Conservation (phyloP, 2,329 filamentous ascomycete species). For the Cladorrhinum sp. region DNA sequence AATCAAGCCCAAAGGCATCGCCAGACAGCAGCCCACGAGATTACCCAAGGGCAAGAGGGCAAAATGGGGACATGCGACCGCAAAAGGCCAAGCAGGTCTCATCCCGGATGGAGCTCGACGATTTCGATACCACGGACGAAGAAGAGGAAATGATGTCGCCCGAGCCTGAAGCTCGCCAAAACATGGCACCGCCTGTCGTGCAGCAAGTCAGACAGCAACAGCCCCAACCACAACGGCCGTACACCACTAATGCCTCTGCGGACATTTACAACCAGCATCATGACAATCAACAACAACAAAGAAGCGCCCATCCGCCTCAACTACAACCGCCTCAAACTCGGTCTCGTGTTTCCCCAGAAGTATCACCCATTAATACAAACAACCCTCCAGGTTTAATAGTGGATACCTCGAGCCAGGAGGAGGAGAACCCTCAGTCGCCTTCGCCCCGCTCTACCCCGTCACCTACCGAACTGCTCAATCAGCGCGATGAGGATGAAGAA, state of each 20-base stretch:
- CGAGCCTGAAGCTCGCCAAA: slow-evolving; percentile 28
- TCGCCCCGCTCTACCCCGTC: slow-evolving; percentile 63
- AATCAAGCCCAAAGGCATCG: slow-evolving; percentile 32
- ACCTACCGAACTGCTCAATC: slow-evolving; percentile 52
- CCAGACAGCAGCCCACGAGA: slow-evolving; percentile 24
- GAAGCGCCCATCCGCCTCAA: slow-evolving; percentile 8
- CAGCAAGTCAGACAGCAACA: slow-evolving; percentile 22
- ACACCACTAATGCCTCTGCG: not conserved
- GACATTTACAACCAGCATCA: slow-evolving; percentile 33
- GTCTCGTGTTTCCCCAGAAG: not conserved
- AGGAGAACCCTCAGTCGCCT: slow-evolving; percentile 45
- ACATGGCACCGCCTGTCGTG: slow-evolving; percentile 26
- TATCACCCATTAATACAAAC: slow-evolving; percentile 26
- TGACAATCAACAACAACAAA: slow-evolving; percentile 32
- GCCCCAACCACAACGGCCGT: slow-evolving; percentile 31
- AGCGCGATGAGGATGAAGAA: slow-evolving; percentile 45
- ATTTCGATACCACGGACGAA: slow-evolving; percentile 61
- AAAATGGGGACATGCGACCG: slow-evolving; percentile 47
- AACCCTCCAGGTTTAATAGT: slow-evolving; percentile 65
- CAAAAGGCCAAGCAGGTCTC: slow-evolving; percentile 58
- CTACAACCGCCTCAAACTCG: not conserved
- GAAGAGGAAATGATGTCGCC: slow-evolving; percentile 16
- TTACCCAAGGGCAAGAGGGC: slow-evolving; percentile 37
- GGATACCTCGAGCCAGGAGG: slow-evolving; percentile 68
- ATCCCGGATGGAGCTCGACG: slow-evolving; percentile 64